Evolutionary conservation across 768 basidiomycete species (phyloP), one percentile per base, ranked within the genome.

Genomic region (Lactarius indigo): DNA sequence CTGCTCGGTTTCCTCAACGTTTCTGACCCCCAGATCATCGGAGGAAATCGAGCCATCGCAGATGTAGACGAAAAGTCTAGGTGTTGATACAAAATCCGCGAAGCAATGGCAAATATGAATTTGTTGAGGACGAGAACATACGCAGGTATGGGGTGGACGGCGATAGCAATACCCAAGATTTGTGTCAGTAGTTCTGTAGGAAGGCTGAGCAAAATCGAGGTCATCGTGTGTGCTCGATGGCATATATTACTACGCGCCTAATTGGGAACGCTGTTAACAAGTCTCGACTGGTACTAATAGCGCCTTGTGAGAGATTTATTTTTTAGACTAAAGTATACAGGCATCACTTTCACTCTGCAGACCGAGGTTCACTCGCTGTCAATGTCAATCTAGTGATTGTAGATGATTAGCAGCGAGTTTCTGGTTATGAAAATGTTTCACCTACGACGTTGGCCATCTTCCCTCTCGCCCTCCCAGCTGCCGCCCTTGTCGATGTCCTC

Each of bases 391-490:
- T 73, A 58, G 52, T 4, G 30, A 39, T 52, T 33, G 47, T 9
- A n/a, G 18, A 28, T 41, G 37, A 28, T 47, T n/a, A 42, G 37
- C 1, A 33, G 10, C 18, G 41, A 63, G 44, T 52, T 15, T 17
- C 30, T 35, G 31, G 28, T 59, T 33, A 65, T 61, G 39, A 55
- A 55, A n/a, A 64, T 15, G 20, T 31, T n/a, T n/a, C 54, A 76
- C 80, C 66, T 59, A 84, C 82, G 62, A 75, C 74, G 42, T 72
- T 77, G 3, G 85, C 82, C 76, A 89, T 84, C 76, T 78, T 90
- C 52, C 83, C 83, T 71, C 81, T 84, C 12, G 91, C 88, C 71
- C 80, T 86, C 20, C 85, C 80, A 8, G 91, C 91, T 17, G 91
- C 91, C 0, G 88, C 82, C 61, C 91, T 77, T 1, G 86, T 85